Evolutionary conservation across 139 green algal species (phyloP).

Genomic region (Auxenochlorella pyrenoidosa): DNA sequence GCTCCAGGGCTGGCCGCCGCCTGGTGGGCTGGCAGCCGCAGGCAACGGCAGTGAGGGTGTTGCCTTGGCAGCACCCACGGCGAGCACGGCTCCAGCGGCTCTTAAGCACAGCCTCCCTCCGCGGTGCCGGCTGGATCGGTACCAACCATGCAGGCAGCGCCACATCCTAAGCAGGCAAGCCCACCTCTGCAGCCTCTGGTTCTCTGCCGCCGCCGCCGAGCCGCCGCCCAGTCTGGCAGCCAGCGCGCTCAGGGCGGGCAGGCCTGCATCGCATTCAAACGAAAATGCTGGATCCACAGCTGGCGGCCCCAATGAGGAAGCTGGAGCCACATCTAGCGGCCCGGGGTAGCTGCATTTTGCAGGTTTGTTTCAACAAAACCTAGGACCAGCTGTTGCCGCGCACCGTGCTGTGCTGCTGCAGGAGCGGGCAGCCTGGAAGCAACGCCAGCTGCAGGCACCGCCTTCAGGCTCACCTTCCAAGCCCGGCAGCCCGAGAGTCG

Average conservation of each 20-base stretch:
- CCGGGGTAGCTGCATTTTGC: no score
- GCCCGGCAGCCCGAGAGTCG: neutral
- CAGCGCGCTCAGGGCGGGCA: neutral
- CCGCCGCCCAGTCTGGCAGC: neutral
- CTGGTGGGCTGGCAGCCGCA: no score
- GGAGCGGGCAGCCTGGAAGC: neutral
- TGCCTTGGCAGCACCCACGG: no score
- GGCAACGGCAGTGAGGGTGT: no score
- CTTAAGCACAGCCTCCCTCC: no score
- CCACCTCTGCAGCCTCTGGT: conserved; percentile 7
- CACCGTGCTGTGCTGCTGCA: neutral
- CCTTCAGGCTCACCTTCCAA: neutral
- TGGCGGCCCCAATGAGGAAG: no score
- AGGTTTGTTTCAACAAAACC: no score
- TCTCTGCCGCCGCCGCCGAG: neutral
- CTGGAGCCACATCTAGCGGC: no score
- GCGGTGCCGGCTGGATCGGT: no score
- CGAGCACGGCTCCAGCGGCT: no score
- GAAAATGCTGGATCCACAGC: no score
- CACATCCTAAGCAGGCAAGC: neutral
- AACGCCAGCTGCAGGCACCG: neutral
- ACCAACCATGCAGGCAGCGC: neutral
- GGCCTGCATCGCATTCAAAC: neutral
- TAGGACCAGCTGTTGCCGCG: neutral
- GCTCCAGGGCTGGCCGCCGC: no score